A percentile compares a stretch with the other conserved stretches of the same genome.
Evolutionary conservation across 768 basidiomycete genomes (phyloP).

Genomic region (Kwoniella europaea): DNA sequence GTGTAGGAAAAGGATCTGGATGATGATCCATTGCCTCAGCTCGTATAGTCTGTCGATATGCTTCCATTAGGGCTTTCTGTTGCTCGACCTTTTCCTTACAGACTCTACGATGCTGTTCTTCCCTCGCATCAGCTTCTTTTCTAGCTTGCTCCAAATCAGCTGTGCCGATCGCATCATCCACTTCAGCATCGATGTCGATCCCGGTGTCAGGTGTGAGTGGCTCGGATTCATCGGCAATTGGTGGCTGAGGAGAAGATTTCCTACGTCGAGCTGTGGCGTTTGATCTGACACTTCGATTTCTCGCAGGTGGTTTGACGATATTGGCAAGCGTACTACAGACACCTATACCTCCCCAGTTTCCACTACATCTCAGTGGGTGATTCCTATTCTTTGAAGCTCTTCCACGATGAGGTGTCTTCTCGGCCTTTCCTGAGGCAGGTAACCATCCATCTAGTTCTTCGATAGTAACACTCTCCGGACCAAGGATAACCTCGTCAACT

Average conservation of each 20-base stretch:
- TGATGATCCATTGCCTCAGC: slow-evolving; percentile 15
- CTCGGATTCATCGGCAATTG: not conserved
- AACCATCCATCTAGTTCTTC: slow-evolving; percentile 45
- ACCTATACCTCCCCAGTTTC: slow-evolving; percentile 45
- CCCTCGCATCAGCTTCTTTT: slow-evolving; percentile 42
- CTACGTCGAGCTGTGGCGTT: slow-evolving; percentile 20
- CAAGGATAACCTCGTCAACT: slow-evolving; percentile 40
- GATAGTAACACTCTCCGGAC: slow-evolving; percentile 48
- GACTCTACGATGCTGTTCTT: slow-evolving; percentile 38
- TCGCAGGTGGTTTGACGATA: slow-evolving; percentile 14
- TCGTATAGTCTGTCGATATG: slow-evolving; percentile 31
- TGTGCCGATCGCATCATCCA: slow-evolving; percentile 44
- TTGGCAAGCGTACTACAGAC: slow-evolving; percentile 29
- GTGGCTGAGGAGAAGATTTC: slow-evolving; percentile 11
- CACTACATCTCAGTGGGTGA: slow-evolving; percentile 24
- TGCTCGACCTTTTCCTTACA: slow-evolving; percentile 36
- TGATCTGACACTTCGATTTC: slow-evolving; percentile 9
- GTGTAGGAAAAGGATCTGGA: slow-evolving; percentile 4
- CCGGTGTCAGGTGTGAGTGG: slow-evolving; percentile 13
- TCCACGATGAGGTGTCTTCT: slow-evolving; percentile 36
- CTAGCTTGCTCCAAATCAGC: slow-evolving; percentile 44
- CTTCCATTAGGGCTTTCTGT: slow-evolving; percentile 36
- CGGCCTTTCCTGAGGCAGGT: slow-evolving; percentile 22
- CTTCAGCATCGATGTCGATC: slow-evolving; percentile 15
- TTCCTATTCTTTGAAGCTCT: slow-evolving; percentile 19